phyloP scores from a whole-genome alignment of 108 stramenopile genomes.

The Fragilaria radians region DNA sequence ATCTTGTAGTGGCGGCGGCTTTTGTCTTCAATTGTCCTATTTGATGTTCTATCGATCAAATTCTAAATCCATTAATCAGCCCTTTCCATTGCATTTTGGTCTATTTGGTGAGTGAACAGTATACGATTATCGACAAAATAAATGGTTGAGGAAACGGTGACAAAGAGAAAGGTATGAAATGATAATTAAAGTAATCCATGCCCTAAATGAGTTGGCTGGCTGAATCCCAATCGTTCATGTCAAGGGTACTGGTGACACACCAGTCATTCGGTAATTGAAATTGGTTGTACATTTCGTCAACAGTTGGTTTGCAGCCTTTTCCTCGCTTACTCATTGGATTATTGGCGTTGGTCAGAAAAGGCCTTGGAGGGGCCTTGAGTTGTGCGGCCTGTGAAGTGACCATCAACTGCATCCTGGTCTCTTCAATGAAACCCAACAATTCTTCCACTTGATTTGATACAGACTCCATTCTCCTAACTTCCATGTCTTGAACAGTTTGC shows the following conservation, averaged over 20 bases:
- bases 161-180: too few relatives aligned
- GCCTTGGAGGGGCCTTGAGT: neutral
- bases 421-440: constrained; percentile 15
- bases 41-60: too few relatives aligned
- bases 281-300: neutral
- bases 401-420: neutral
- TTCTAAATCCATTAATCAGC: too few relatives aligned
- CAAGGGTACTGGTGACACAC: neutral
- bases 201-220: neutral
- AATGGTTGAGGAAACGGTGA: too few relatives aligned
- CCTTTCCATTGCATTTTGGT: too few relatives aligned
- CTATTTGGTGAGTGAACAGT: constrained; percentile 29
- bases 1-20: too few relatives aligned
- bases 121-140: constrained; percentile 7
- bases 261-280: neutral
- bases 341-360: neutral
- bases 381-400: neutral
- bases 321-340: neutral
- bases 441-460: constrained; percentile 24
- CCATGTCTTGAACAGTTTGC: constrained; percentile 26
- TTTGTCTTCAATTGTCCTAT: too few relatives aligned
- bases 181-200: too few relatives aligned
- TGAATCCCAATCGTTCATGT: neutral
- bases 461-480: constrained; percentile 11
- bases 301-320: neutral